Evolutionary conservation across 208 protist genomes (phyloP).

Genomic region (Trypanosoma avium): DNA sequence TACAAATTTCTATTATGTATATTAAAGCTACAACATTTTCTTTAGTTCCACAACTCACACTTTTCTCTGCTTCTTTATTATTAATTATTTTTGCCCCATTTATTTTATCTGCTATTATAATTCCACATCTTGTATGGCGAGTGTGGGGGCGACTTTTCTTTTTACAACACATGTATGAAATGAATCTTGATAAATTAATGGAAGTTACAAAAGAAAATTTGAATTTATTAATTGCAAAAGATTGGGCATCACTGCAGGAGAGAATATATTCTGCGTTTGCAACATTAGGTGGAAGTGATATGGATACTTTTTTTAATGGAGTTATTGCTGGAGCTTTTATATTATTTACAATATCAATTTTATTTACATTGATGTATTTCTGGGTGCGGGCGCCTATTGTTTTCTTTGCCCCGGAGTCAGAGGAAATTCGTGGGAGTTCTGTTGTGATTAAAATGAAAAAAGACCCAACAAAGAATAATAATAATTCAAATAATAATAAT

Average conservation of each 20-base stretch:
- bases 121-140: conserved; percentile 51
- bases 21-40: conserved; percentile 18
- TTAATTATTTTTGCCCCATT: conserved; percentile 36
- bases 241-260: conserved; percentile 35
- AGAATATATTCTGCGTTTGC: conserved; percentile 27
- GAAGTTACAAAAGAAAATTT: conserved; percentile 20
- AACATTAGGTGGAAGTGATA: conserved; percentile 29
- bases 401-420: conserved; percentile 1
- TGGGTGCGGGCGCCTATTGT: conserved; percentile 16
- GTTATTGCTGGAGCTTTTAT: neutral
- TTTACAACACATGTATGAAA: conserved; percentile 56
- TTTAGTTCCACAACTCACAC: conserved; percentile 34
- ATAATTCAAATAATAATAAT: conserved; percentile 4
- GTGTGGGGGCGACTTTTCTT: conserved; percentile 68
- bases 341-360: too few relatives aligned
- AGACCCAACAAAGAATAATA: conserved; percentile 5
- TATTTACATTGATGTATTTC: conserved; percentile 26
- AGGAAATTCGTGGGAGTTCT: neutral
- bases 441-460: neutral
- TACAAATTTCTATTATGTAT: conserved; percentile 3
- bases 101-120: conserved; percentile 33
- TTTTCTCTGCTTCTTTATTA: conserved; percentile 27
- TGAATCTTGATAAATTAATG: conserved; percentile 34
- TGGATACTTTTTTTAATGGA: conserved; percentile 32
- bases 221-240: conserved; percentile 17